Percentiles rank a stretch among this genome's conserved stretches.
Evolutionary conservation across 225 moss, liverwort and hornwort genomes (phyloP).

Genomic region (Neckera pumila): DNA sequence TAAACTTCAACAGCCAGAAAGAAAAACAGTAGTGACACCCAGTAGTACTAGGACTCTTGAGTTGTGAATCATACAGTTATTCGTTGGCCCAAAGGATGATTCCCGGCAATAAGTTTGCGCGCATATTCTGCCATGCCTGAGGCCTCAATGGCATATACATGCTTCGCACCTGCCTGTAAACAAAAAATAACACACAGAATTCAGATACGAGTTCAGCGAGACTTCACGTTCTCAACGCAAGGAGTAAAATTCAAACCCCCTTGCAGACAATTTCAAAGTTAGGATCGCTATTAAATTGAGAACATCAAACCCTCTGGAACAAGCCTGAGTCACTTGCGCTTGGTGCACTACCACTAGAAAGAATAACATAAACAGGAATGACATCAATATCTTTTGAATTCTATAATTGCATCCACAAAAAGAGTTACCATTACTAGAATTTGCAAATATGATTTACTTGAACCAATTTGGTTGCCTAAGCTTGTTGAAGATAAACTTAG

Average conservation of each 20-base stretch:
- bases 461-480: background rate
- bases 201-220: background rate
- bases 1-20: background rate
- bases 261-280: background rate
- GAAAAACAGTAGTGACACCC: background rate
- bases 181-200: background rate
- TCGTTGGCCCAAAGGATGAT: constrained; percentile 45
- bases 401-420: background rate
- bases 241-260: background rate
- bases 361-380: background rate
- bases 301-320: background rate
- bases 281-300: background rate
- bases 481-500: background rate
- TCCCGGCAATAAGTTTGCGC: constrained; percentile 52
- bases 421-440: background rate
- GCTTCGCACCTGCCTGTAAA: constrained; percentile 59
- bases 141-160: constrained; percentile 58
- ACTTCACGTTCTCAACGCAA: background rate
- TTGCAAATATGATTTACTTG: background rate
- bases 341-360: background rate
- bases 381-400: background rate
- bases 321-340: background rate
- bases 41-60: background rate
- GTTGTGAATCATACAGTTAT: constrained; percentile 32
- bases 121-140: constrained; percentile 65